phyloP scores from a whole-genome alignment of 495 filamentous ascomycete genomes.

The Gamarada debralockiae region DNA sequence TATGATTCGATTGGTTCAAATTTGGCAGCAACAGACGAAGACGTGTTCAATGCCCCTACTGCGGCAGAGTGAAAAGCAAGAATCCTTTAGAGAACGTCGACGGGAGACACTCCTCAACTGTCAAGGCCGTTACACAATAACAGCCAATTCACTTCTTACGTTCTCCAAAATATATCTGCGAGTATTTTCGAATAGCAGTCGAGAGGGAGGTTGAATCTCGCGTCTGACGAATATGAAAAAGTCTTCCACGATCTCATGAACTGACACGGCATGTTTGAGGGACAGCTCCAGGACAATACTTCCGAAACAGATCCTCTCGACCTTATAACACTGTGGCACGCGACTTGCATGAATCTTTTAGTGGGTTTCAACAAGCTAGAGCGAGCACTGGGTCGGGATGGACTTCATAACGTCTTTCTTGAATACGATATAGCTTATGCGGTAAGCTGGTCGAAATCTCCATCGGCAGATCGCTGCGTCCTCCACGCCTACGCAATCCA shows the following conservation, averaged over 20 bases:
- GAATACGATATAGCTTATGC: slow-evolving; percentile 6
- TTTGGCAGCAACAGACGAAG: slow-evolving; percentile 1
- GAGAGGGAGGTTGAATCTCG: background rate
- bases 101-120: background rate
- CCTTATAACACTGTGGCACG: slow-evolving; percentile 19
- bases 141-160: background rate
- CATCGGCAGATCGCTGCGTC: slow-evolving; percentile 12
- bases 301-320: background rate
- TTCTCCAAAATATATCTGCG: background rate
- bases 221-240: background rate
- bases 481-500: slow-evolving; percentile 9
- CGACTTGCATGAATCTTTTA: slow-evolving; percentile 16
- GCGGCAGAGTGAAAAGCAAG: background rate
- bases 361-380: slow-evolving; percentile 18
- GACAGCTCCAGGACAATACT: background rate
- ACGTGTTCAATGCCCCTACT: slow-evolving; percentile 19
- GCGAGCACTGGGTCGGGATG: slow-evolving; percentile 19
- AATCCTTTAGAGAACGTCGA: too few species aligned
- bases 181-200: background rate
- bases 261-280: background rate
- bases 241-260: background rate
- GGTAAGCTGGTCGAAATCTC: slow-evolving; percentile 11
- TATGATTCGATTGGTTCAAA: background rate
- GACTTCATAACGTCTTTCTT: background rate
- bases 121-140: background rate